These are phyloP conservation scores for Picea sitchensis DNA, from an alignment of 75 land plant species.

Conservation along the genomic window DNA sequence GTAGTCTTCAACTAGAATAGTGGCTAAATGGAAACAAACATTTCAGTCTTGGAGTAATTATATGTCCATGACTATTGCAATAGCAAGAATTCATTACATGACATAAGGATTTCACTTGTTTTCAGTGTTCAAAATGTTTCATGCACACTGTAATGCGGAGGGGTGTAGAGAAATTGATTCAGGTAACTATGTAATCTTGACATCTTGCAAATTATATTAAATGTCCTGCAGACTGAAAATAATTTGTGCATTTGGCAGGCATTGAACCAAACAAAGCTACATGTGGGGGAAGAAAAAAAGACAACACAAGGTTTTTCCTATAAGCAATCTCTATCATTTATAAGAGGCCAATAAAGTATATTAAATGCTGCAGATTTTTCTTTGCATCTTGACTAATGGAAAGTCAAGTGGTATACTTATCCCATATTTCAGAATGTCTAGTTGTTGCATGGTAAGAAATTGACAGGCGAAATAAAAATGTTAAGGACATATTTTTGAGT, in stretches of 20 bases:
- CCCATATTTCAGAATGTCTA: background rate
- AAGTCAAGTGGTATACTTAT: background rate
- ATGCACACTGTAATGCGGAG: conserved; percentile 44
- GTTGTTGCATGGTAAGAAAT: background rate
- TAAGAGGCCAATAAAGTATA: background rate
- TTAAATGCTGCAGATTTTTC: background rate
- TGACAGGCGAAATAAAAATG: background rate
- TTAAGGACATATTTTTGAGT: too few relatives aligned
- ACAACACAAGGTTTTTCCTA: conserved; percentile 35
- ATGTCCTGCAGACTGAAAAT: background rate
- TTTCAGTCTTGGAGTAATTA: background rate
- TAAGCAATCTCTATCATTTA: conserved; percentile 1
- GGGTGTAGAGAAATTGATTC: conserved; percentile 36
- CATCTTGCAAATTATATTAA: background rate
- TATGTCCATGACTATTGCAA: background rate
- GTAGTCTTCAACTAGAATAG: background rate
- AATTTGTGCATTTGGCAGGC: conserved; percentile 23
- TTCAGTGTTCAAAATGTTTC: conserved; percentile 45
- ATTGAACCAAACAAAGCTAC: conserved; percentile 32
- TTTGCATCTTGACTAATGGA: background rate
- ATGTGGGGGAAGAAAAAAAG: conserved; percentile 36
- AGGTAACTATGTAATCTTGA: conserved; percentile 15
- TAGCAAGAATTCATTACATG: background rate
- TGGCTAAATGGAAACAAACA: too few relatives aligned
- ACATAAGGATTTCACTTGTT: background rate